Evolutionary conservation across 2,329 filamentous ascomycete species (phyloP), one percentile per base, ranked within the genome.

Genomic region (Botrytis hyacinthi): DNA sequence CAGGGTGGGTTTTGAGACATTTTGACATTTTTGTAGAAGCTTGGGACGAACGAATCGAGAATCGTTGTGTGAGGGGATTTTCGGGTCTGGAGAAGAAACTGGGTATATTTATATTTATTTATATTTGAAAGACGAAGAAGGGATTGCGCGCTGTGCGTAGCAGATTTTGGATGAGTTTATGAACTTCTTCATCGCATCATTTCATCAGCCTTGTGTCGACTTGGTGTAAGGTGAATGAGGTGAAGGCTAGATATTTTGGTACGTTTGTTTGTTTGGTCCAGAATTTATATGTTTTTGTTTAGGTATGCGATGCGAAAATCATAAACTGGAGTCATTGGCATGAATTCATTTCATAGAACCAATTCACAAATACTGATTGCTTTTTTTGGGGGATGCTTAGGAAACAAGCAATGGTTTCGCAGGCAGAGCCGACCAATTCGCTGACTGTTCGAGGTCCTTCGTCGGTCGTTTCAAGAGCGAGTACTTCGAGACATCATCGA

Each of bases 381-480:
- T 59, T 14, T 66, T 66, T 62, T 71, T 9, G 18, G 26, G 12
- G 48, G n/a, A 40, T 54, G 51, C 32, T 65, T 51, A 48, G 57
- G 51, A 69, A 44, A 29, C 29, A 70, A 71, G 77, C 74, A 74
- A 91, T 91, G 89, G 88, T 91, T 81, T 91, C 89, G 81, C 89
- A 90, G 75, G 76, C 78, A 61, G 78, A 78, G 73, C 76, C 78
- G 71, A 81, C 84, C 74, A 83, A 84, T 79, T 86, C 89, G 78
- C 84, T 90, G 77, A 84, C 87, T 80, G 83, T 88, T 79, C 89
- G 90, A 80, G 87, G 87, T 77, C 82, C 88, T 81, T 83, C 89
- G 83, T 86, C 90, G 80, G 82, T 94, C 84, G 82, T 91, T 79
- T 88, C 91, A 76, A 80, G 76, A 70, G 54, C 71, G 37, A 73